Conservation (phyloP, 176 grass and related monocot genomes). For the Aegilops longissima region DNA sequence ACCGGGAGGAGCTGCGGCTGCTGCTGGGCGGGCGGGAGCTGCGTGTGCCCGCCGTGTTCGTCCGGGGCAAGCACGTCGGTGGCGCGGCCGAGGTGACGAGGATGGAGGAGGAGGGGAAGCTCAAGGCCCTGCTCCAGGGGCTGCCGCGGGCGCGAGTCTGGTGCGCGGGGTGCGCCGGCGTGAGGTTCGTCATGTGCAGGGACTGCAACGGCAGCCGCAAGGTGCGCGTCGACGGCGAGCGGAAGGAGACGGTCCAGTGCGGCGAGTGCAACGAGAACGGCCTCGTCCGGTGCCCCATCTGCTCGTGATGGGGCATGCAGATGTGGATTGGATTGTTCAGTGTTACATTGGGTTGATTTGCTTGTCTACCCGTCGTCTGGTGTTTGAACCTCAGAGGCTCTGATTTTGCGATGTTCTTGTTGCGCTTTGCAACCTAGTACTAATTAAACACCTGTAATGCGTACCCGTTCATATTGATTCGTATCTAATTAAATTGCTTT, state of each 20-base stretch:
- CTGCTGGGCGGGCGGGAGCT: constrained; percentile 68
- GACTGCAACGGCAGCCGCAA: constrained; percentile 96
- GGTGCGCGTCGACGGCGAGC: constrained; percentile 63
- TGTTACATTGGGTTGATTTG: constrained; percentile 54
- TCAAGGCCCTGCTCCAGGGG: constrained; percentile 58
- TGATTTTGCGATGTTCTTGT: constrained; percentile 30
- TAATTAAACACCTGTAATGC: constrained; percentile 24
- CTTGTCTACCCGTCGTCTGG: constrained; percentile 48
- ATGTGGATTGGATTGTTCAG: neutral
- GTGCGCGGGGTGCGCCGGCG: constrained; percentile 83
- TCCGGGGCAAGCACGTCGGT: constrained; percentile 67
- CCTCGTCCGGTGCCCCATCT: constrained; percentile 85
- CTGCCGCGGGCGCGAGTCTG: constrained; percentile 67
- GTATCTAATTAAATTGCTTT: constrained; percentile 20
- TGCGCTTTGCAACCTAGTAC: constrained; percentile 36
- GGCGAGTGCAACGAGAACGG: constrained; percentile 94
- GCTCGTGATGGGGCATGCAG: constrained; percentile 41
- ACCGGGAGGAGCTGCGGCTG: constrained; percentile 80
- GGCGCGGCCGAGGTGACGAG: constrained; percentile 66
- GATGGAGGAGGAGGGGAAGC: constrained; percentile 88
- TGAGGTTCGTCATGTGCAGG: constrained; percentile 93
- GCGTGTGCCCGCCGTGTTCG: constrained; percentile 76
- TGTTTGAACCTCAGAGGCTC: neutral
- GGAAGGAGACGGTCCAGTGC: constrained; percentile 64
- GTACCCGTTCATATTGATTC: constrained; percentile 26